phyloP scores from a whole-genome alignment of 2,329 filamentous ascomycete genomes.

The Mycosphaerella sp. region DNA sequence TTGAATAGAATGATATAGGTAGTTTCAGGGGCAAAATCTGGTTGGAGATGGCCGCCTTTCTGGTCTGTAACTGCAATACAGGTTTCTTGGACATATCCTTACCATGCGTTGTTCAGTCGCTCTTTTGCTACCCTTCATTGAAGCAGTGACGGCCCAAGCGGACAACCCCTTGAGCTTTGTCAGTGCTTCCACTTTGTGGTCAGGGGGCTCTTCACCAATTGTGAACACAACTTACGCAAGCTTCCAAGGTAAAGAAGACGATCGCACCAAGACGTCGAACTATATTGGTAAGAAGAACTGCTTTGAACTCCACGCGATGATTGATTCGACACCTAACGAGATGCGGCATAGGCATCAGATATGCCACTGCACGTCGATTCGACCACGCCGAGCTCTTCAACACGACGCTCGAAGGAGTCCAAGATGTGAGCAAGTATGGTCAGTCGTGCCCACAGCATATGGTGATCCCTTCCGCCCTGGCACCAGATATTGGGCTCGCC shows the following conservation, averaged over 20 bases:
- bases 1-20: too few relatives aligned
- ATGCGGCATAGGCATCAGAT: not conserved
- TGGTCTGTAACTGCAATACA: too few relatives aligned
- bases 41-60: too few relatives aligned
- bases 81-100: too few relatives aligned
- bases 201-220: conserved; percentile 3
- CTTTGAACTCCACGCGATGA: not conserved
- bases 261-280: conserved; percentile 7
- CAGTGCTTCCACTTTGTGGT: conserved; percentile 3
- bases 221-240: conserved; percentile 6
- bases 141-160: not conserved
- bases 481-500: conserved; percentile 4
- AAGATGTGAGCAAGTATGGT: conserved; percentile 10
- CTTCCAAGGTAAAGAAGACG: conserved; percentile 11
- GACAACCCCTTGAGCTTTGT: not conserved
- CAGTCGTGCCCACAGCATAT: conserved; percentile 11
- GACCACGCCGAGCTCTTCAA: conserved; percentile 11
- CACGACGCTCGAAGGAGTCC: not conserved
- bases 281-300: conserved; percentile 4
- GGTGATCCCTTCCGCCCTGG: not conserved
- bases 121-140: not conserved
- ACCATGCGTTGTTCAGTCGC: not conserved
- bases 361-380: conserved; percentile 8
- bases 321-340: not conserved
- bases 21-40: too few relatives aligned